Evolutionary conservation across 225 moss, liverwort and hornwort genomes (phyloP).

Genomic region (Polytrichum commune): DNA sequence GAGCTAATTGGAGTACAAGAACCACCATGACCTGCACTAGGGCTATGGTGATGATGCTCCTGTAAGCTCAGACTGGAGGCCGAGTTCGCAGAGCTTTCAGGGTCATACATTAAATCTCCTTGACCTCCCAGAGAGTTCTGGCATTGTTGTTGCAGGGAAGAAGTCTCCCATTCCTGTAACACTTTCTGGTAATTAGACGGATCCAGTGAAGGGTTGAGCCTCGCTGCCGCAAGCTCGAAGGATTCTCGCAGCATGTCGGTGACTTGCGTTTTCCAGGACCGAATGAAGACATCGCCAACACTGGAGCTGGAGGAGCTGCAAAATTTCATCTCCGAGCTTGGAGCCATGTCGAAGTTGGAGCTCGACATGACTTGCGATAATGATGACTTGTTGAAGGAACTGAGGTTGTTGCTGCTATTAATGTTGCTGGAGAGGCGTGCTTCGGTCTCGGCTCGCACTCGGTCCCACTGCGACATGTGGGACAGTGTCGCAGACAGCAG

Average conservation of each 20-base stretch:
- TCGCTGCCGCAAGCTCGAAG: neutral
- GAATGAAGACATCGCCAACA: constrained; percentile 21
- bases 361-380: neutral
- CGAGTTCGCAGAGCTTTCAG: constrained; percentile 10
- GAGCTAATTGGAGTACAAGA: constrained; percentile 1
- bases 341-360: too few species aligned
- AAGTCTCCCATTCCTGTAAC: constrained; percentile 23
- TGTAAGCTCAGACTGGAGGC: constrained; percentile 16
- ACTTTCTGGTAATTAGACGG: constrained; percentile 14
- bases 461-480: constrained; percentile 79
- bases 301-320: neutral
- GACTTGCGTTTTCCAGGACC: constrained; percentile 36
- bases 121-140: neutral
- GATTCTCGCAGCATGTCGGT: constrained; percentile 10
- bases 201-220: neutral
- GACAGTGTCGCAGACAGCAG: constrained; percentile 49
- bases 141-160: neutral
- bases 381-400: too few species aligned
- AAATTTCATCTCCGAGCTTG: neutral
- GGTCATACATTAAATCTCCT: constrained; percentile 3
- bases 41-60: constrained; percentile 14
- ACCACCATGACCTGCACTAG: neutral
- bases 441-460: constrained; percentile 72
- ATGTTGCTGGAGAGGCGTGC: constrained; percentile 37
- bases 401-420: constrained; percentile 7